phyloP scores from a whole-genome alignment of 2,329 filamentous ascomycete genomes.

The Fusarium sp. region DNA sequence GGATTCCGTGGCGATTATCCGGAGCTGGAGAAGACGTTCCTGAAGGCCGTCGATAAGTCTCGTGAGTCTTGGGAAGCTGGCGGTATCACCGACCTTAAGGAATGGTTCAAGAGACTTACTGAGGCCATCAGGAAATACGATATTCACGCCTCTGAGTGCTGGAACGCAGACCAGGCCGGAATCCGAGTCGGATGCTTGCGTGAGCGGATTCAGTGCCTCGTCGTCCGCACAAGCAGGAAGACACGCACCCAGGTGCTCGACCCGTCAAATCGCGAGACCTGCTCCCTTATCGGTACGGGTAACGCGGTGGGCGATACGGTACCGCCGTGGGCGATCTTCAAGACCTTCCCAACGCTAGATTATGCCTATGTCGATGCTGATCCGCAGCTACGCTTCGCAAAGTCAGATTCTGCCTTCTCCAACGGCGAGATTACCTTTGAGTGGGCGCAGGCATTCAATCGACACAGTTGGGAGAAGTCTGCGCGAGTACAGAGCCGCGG shows the following conservation, averaged over 20 bases:
- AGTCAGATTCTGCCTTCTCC: constrained; percentile 10
- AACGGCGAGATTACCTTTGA: constrained; percentile 1
- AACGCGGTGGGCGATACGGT: constrained; percentile 4
- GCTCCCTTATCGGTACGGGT: not conserved
- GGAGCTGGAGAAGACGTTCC: constrained; percentile 10
- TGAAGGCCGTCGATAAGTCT: no score
- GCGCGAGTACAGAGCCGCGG: not conserved
- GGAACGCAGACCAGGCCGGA: no score
- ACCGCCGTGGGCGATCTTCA: constrained; percentile 10
- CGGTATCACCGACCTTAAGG: no score
- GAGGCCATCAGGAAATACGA: no score
- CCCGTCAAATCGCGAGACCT: constrained; percentile 14
- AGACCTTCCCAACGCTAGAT: not conserved
- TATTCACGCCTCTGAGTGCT: no score
- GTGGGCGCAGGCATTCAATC: no score
- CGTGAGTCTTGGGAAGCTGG: no score
- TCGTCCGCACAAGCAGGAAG: no score
- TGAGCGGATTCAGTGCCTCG: no score
- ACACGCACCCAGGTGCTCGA: no score
- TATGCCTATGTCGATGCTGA: constrained; percentile 7
- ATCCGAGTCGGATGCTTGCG: constrained; percentile 7
- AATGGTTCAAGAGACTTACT: no score
- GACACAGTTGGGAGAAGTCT: no score
- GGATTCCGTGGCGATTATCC: constrained; percentile 13
- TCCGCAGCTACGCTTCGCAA: constrained; percentile 7